A percentile compares a stretch with the other conserved stretches of the same genome.
These are phyloP conservation scores for Plasmodium adleri DNA, from an alignment of 169 alveolate species.

Conservation along the genomic window DNA sequence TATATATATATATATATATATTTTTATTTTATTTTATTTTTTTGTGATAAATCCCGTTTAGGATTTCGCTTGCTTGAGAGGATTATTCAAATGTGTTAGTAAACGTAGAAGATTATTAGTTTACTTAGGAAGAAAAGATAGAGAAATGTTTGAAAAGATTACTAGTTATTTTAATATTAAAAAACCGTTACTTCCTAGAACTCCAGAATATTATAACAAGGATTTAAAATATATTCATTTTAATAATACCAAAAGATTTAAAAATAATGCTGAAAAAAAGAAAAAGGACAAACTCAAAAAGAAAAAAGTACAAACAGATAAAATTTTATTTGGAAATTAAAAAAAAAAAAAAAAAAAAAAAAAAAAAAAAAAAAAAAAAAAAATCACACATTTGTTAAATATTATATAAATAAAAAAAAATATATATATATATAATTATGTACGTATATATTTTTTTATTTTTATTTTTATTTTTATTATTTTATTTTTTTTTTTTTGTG, in stretches of 20 bases:
- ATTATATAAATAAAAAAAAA: too few species aligned
- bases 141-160: slow-evolving; percentile 42
- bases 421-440: neutral
- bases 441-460: neutral
- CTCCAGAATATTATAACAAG: slow-evolving; percentile 62
- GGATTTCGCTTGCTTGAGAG: slow-evolving; percentile 73
- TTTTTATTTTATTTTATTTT: neutral
- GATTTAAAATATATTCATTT: slow-evolving; percentile 61
- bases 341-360: neutral
- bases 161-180: slow-evolving; percentile 62
- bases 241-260: slow-evolving; percentile 64
- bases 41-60: neutral
- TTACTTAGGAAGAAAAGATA: slow-evolving; percentile 45
- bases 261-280: slow-evolving; percentile 62
- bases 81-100: slow-evolving; percentile 72
- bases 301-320: slow-evolving; percentile 67
- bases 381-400: neutral
- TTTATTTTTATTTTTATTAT: neutral
- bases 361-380: neutral
- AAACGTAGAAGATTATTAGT: slow-evolving; percentile 47
- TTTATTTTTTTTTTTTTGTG: neutral
- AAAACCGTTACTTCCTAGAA: slow-evolving; percentile 71
- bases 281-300: slow-evolving; percentile 48
- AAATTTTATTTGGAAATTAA: slow-evolving; percentile 48
- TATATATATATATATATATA: neutral